Evolutionary conservation across 2,329 filamentous ascomycete species (phyloP).

Genomic region (Dactylellina sp.): DNA sequence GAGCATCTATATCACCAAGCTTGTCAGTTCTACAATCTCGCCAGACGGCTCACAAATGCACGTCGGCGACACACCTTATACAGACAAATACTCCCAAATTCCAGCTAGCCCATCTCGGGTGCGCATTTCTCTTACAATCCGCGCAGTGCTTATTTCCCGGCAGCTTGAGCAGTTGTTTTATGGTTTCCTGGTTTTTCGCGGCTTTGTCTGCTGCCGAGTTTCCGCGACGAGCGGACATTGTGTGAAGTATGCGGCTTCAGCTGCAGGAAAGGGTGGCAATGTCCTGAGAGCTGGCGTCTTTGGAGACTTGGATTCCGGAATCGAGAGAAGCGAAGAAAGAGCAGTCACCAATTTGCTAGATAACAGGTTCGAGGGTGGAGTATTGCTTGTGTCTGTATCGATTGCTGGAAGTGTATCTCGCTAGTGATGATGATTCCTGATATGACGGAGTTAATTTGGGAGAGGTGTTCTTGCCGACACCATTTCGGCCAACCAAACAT

Average conservation of each 20-base stretch:
- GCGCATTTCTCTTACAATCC: slow-evolving; percentile 99
- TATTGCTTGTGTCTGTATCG: background rate
- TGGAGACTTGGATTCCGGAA: background rate
- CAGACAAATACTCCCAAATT: slow-evolving; percentile 97
- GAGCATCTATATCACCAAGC: slow-evolving; percentile 73
- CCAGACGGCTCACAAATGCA: background rate
- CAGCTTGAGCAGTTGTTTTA: slow-evolving; percentile 94
- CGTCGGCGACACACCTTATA: slow-evolving; percentile 72
- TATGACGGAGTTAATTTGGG: slow-evolving; percentile 53
- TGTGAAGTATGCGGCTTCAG: slow-evolving; percentile 55
- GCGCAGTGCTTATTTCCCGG: slow-evolving; percentile 96
- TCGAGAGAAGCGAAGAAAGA: background rate
- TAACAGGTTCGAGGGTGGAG: background rate
- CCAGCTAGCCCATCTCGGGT: slow-evolving; percentile 99
- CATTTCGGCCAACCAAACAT: slow-evolving; percentile 32
- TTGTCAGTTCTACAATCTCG: slow-evolving; percentile 22
- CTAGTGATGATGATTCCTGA: slow-evolving; percentile 6
- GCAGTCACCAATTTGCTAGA: background rate
- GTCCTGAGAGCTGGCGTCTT: background rate
- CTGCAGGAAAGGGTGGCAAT: background rate
- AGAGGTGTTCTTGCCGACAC: slow-evolving; percentile 50
- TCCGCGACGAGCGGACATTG: slow-evolving; percentile 79
- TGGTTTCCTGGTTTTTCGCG: slow-evolving; percentile 90
- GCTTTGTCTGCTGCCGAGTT: slow-evolving; percentile 86
- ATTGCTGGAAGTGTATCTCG: slow-evolving; percentile 13